A percentile compares a stretch with the other conserved stretches of the same genome.
Conservation (phyloP, 176 grass and related monocot species). For the Saccharum officinarum region DNA sequence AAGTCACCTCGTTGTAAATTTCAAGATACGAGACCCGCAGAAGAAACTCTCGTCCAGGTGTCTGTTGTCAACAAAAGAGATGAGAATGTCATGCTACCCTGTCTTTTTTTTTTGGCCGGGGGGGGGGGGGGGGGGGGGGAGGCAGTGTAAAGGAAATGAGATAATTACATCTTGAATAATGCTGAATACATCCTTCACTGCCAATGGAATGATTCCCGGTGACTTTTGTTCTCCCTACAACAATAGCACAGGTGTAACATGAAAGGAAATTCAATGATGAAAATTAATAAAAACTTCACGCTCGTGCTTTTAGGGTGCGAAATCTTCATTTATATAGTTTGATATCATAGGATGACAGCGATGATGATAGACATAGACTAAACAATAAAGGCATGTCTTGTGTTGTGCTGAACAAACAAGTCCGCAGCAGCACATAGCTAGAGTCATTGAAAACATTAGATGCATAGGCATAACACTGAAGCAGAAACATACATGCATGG, state of each 20-base stretch:
- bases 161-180: constrained; percentile 96
- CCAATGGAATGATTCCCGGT: constrained; percentile 95
- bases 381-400: constrained; percentile 15
- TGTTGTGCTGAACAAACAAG: constrained; percentile 22
- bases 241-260: constrained; percentile 12
- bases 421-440: not conserved
- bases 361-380: constrained; percentile 6
- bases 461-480: not conserved
- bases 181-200: constrained; percentile 98
- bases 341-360: not conserved
- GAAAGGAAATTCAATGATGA: constrained; percentile 8
- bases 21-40: constrained; percentile 98
- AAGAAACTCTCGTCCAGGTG: constrained; percentile 97
- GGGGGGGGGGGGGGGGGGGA: too few relatives aligned
- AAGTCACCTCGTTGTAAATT: constrained; percentile 98
- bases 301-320: not conserved
- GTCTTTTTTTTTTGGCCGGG: too few relatives aligned
- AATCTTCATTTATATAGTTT: not conserved
- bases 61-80: constrained; percentile 59
- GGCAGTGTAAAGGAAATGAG: constrained; percentile 5
- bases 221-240: constrained; percentile 96
- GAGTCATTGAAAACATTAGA: not conserved
- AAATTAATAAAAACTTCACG: constrained; percentile 11
- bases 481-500: constrained; percentile 92
- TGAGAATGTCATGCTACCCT: constrained; percentile 31